Evolutionary conservation across 2,329 filamentous ascomycete genomes (phyloP).

Genomic region (Ophiostoma ulmi): DNA sequence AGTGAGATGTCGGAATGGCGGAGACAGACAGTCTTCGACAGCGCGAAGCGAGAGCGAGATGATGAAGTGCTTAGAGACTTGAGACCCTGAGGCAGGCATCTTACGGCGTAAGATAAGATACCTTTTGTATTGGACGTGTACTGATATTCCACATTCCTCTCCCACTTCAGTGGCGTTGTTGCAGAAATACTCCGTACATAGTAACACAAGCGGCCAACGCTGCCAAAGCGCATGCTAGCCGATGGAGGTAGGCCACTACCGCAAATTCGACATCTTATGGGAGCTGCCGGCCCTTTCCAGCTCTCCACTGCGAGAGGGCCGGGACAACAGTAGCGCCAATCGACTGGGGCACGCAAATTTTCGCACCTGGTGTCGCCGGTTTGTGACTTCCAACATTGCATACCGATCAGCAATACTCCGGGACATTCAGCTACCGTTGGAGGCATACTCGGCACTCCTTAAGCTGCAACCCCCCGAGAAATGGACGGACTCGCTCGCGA

Average conservation of each 20-base stretch:
- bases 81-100: not conserved
- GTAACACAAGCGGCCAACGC: not conserved
- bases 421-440: slow-evolving; percentile 9
- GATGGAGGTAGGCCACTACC: slow-evolving; percentile 5
- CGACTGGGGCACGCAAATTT: slow-evolving; percentile 7
- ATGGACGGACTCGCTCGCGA: not conserved
- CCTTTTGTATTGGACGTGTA: not conserved
- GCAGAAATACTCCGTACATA: not conserved
- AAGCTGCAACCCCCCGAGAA: not conserved
- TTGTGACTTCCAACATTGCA: slow-evolving; percentile 11
- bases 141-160: not conserved
- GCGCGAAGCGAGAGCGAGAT: slow-evolving; percentile 6
- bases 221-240: not conserved
- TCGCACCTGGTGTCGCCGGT: slow-evolving; percentile 16
- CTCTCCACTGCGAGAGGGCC: slow-evolving; percentile 2
- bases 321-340: not conserved
- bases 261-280: slow-evolving; percentile 12
- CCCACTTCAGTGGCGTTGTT: not conserved
- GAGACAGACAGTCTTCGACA: not conserved
- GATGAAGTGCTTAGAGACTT: not conserved
- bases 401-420: not conserved
- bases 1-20: not conserved
- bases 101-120: not conserved
- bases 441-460: not conserved
- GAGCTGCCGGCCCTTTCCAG: not conserved